Evolutionary conservation across 345 rosid species (phyloP), one percentile per base, ranked within the genome.

Genomic region (Ailanthus altissimus): DNA sequence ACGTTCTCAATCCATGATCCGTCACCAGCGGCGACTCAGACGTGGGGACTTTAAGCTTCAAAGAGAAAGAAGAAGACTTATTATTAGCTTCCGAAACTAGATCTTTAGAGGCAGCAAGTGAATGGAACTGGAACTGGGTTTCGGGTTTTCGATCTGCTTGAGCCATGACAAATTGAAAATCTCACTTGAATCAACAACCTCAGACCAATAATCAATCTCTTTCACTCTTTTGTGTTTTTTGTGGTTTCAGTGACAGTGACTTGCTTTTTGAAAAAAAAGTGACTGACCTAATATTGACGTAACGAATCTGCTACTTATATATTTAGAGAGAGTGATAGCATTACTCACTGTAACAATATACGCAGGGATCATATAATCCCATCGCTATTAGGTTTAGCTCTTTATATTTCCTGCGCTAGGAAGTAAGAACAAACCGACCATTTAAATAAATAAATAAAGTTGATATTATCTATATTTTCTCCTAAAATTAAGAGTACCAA

Each of bases 401-500:
- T 36, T 62, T 40, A 20, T 63, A 18, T 63, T 56, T 56, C 63
- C 63, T 56, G 38, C 63, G 14, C 75, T 45, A 13, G 18, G 25
- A 71, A 71, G 75, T 13, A 56, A 25, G 4, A 56, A 56, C 8
- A 23, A 73, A 43, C 66, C 56, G 25, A 58, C 63, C 21, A 38
- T 32, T 15, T 18, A 20, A 20, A 12, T 32, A 32, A 32, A 32
- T 32, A 32, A 5, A 28, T 6, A 36, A 62, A 12, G 10, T 73
- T 58, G 23, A 18, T 56, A n/a, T 21, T 40, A 42, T 45, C 56
- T 73, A 42, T 58, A 57, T 73, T 73, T 43, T 73, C 67, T 73
- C 54, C 67, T 60, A 73, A 57, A 45, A 26, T 59, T 40, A 58
- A 73, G 76, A 73, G 28, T 20, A 58, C 76, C 25, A 61, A 60